Evolutionary conservation across 129 eudicot genomes (phyloP).

Genomic region (Tagetes patula): DNA sequence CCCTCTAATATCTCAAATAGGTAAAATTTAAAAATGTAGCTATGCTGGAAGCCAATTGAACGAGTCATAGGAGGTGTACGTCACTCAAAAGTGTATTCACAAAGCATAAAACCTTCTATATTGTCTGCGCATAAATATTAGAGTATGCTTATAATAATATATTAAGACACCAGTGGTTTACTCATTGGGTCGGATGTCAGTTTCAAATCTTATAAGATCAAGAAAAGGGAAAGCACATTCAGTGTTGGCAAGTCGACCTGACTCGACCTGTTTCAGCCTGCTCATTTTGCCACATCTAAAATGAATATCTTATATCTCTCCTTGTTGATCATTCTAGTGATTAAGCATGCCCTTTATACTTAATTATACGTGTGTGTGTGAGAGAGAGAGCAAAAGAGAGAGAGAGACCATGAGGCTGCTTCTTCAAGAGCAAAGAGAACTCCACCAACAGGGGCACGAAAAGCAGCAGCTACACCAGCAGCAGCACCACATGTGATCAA

Average conservation of each 20-base stretch:
- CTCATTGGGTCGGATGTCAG: too few relatives aligned
- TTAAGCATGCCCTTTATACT: neutral
- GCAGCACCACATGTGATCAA: conserved; percentile 99
- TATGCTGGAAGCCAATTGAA: neutral
- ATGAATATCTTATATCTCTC: neutral
- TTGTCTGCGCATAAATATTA: neutral
- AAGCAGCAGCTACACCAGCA: conserved; percentile 99
- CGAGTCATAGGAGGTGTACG: neutral
- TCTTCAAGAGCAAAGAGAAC: conserved; percentile 99
- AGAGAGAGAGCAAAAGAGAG: conserved; percentile 26
- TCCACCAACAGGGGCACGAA: conserved; percentile 99
- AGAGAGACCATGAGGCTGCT: conserved; percentile 88
- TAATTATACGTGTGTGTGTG: neutral
- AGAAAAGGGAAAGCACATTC: neutral
- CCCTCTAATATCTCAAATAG: neutral
- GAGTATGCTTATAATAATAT: neutral
- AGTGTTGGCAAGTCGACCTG: neutral
- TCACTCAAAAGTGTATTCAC: neutral
- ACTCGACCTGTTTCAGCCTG: neutral
- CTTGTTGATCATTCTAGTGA: neutral
- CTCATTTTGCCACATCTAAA: neutral
- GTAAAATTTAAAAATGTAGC: neutral
- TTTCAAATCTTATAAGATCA: neutral
- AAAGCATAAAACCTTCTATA: neutral
- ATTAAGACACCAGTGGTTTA: neutral